A percentile compares a stretch with the other conserved stretches of the same genome.
These are phyloP conservation scores for Tetrahymena malaccensis DNA, from an alignment of 73 alveolate species.

Conservation along the genomic window DNA sequence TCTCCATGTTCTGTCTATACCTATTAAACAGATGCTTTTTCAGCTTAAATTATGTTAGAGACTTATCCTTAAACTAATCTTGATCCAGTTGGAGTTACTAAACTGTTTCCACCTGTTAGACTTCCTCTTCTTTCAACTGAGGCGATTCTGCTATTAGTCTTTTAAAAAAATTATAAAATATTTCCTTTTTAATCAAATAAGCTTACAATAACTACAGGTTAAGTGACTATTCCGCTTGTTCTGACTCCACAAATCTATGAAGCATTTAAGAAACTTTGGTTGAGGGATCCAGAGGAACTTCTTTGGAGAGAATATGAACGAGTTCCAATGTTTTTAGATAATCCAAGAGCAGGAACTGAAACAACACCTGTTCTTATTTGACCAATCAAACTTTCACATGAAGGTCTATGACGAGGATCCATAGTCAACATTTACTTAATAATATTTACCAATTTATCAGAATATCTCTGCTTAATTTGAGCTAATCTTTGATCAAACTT, in stretches of 20 bases:
- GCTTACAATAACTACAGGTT: background rate
- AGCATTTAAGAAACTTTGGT: background rate
- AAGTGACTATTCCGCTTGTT: background rate
- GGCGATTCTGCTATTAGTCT: background rate
- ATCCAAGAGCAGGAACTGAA: background rate
- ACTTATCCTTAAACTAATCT: background rate
- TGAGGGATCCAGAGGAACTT: background rate
- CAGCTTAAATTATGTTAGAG: background rate
- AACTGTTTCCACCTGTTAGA: background rate
- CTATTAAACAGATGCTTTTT: background rate
- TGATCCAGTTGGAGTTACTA: background rate
- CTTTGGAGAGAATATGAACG: background rate
- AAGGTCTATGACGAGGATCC: background rate
- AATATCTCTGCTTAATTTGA: background rate
- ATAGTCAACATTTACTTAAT: background rate
- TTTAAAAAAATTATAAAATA: background rate
- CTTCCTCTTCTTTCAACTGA: background rate
- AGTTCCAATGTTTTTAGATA: background rate
- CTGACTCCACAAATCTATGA: background rate
- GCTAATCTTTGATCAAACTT: background rate
- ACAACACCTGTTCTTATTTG: background rate
- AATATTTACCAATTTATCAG: background rate
- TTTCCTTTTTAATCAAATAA: background rate
- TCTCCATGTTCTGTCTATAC: background rate
- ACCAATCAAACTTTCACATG: background rate